Conservation (phyloP, 495 filamentous ascomycete genomes). For the Xylaria palmicola region DNA sequence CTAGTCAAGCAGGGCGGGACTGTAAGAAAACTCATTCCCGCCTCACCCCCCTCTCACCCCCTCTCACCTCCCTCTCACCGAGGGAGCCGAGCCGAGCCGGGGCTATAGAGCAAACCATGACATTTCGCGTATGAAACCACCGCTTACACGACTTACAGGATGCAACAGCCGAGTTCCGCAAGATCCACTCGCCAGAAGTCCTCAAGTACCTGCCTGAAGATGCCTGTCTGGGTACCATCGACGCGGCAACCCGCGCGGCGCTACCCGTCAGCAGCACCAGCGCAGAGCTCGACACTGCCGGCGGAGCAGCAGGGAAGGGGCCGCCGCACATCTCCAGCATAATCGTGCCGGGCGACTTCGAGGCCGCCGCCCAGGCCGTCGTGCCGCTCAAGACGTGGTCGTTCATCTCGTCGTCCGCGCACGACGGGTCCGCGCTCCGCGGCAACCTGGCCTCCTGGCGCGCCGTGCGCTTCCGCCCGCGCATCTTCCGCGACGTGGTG, state of each 20-base stretch:
- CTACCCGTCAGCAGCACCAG: constrained; percentile 9
- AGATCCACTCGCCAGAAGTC: constrained; percentile 63
- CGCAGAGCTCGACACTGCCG: not conserved
- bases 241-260: constrained; percentile 60
- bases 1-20: constrained; percentile 63
- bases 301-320: constrained; percentile 18
- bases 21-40: constrained; percentile 19
- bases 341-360: constrained; percentile 59
- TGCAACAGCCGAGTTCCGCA: constrained; percentile 68
- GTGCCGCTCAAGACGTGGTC: constrained; percentile 81
- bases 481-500: constrained; percentile 71
- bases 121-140: not conserved
- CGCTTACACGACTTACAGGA: constrained; percentile 44
- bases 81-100: no score
- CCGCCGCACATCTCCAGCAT: constrained; percentile 38
- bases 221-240: constrained; percentile 65
- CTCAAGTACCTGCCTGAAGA: constrained; percentile 57
- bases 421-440: constrained; percentile 71
- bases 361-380: constrained; percentile 68
- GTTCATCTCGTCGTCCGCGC: constrained; percentile 82
- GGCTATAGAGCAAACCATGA: not conserved
- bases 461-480: constrained; percentile 82
- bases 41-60: no score
- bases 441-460: constrained; percentile 84
- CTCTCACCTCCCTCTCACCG: no score